Base-by-base conservation (phyloP, 805 yeast species). In the Brettanomyces naardenensis region DNA sequence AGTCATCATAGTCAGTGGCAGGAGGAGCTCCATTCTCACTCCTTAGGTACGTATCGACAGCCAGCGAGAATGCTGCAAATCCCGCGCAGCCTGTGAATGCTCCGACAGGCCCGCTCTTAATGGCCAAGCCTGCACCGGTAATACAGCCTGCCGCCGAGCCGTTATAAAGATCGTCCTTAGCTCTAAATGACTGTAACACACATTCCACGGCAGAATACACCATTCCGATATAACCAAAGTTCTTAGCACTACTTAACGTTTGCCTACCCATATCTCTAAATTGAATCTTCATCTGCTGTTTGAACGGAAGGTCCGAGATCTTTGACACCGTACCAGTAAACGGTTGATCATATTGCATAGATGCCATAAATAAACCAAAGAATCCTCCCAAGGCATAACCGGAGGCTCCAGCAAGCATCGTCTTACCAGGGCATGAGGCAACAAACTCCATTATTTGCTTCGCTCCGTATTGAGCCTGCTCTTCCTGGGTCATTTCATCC, bases 361-460 rank as follows among this genome's bases (percentile, higher is more conserved):
- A 72, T 1, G 92, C 90, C 97, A 90, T 92, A 66, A 90, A 88
- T 35, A 92, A 64, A 44, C 97, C 97, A 59, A 90, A 88, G 42
- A 89, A 83, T 44, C 97, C 97, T 63, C 97, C 97, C 27, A 90
- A 75, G 28, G 80, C 89, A 61, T 86, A 90, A 18, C 97, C 97
- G 11, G 95, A 79, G 17, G 80, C 96, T 44, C 96, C 97, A 21
- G 95, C 82, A 69, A 89, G 78, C 19, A 71, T 80, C 0, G 95
- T 76, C 57, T 92, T 90, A 15, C 97, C 97, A 0, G 97, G 96
- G 64, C 98, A 90, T 5, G 95, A 84, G 46, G 81, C 74, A 88
- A 89, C 86, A 61, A 82, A 76, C 37, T 71, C 77, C 56, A 87
- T 76, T 80, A 90, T 83, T 53, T 76, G 78, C 52, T 68, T 65